phyloP scores from a whole-genome alignment of 2,329 filamentous ascomycete species.

The Colletotrichum tabaci region DNA sequence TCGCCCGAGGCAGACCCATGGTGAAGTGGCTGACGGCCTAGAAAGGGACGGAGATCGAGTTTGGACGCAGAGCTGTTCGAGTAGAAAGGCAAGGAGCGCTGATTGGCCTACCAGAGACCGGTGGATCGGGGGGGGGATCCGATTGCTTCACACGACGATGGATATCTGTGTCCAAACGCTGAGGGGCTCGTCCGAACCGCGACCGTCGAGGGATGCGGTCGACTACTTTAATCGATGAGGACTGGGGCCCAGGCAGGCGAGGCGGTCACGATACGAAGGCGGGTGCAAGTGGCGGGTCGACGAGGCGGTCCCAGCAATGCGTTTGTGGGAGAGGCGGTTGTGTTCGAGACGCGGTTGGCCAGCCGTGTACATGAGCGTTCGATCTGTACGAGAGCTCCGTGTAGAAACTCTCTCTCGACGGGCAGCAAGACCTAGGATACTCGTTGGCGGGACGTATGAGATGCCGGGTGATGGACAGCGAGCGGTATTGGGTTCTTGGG shows the following conservation, averaged over 20 bases:
- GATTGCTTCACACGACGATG: constrained; percentile 27
- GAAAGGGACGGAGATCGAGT: constrained; percentile 11
- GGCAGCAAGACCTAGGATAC: constrained; percentile 19
- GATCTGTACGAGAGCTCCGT: constrained; percentile 35
- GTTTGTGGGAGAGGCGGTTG: constrained; percentile 21
- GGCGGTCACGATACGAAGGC: constrained; percentile 11
- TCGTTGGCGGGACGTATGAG: constrained; percentile 20
- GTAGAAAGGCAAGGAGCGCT: constrained; percentile 2
- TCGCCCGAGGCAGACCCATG: constrained; percentile 54
- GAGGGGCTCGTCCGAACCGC: constrained; percentile 5
- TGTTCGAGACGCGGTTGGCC: constrained; percentile 38
- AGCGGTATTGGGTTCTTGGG: constrained; percentile 13
- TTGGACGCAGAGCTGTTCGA: not conserved
- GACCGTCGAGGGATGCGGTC: not conserved
- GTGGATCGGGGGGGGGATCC: constrained; percentile 1
- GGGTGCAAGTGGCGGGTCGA: constrained; percentile 21
- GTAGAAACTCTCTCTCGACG: constrained; percentile 39
- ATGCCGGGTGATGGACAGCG: constrained; percentile 20
- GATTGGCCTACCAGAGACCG: constrained; percentile 41
- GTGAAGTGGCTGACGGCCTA: constrained; percentile 34
- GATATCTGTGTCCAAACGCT: not conserved
- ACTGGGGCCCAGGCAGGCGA: constrained; percentile 22
- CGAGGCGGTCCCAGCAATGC: constrained; percentile 16
- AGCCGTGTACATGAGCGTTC: constrained; percentile 43
- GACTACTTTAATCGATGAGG: constrained; percentile 28